A percentile compares a stretch with the other conserved stretches of the same genome.
phyloP scores from a whole-genome alignment of 2,329 filamentous ascomycete species.

The Fusarium nematophilum region DNA sequence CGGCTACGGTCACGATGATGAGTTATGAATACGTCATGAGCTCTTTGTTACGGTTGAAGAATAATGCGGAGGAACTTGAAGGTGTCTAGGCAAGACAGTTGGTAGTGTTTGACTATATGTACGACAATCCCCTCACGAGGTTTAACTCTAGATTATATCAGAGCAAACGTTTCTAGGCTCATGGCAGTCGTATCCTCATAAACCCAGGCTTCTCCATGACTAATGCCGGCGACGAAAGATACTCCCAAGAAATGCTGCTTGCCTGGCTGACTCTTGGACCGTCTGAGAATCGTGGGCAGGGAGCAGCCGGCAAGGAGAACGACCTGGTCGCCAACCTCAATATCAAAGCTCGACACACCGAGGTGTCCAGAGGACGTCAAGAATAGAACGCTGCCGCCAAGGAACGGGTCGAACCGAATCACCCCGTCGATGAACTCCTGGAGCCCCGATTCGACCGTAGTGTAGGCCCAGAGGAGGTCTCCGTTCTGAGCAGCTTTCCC shows the following conservation, averaged over 20 bases:
- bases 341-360: conserved; percentile 17
- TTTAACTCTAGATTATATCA: conserved; percentile 10
- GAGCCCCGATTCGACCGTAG: conserved; percentile 10
- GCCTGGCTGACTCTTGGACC: conserved; percentile 1
- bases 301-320: conserved; percentile 25
- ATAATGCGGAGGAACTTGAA: background rate
- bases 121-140: background rate
- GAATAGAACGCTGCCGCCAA: conserved; percentile 22
- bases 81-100: too few relatives aligned
- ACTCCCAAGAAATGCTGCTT: conserved; percentile 21
- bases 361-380: conserved; percentile 19
- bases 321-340: conserved; percentile 13
- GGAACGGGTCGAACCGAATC: conserved; percentile 24
- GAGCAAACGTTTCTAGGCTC: conserved; percentile 5
- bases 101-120: too few relatives aligned
- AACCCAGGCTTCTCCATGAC: conserved; percentile 24
- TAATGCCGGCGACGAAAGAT: conserved; percentile 24
- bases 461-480: conserved; percentile 18
- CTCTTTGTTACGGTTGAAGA: conserved; percentile 14
- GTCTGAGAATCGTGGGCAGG: conserved; percentile 1
- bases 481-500: conserved; percentile 11
- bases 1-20: conserved; percentile 95
- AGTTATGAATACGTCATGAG: conserved; percentile 86
- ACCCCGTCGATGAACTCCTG: conserved; percentile 22
- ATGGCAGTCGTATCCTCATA: background rate